Conservation (phyloP, 2,329 filamentous ascomycete genomes). For the Anisogramma anomala region DNA sequence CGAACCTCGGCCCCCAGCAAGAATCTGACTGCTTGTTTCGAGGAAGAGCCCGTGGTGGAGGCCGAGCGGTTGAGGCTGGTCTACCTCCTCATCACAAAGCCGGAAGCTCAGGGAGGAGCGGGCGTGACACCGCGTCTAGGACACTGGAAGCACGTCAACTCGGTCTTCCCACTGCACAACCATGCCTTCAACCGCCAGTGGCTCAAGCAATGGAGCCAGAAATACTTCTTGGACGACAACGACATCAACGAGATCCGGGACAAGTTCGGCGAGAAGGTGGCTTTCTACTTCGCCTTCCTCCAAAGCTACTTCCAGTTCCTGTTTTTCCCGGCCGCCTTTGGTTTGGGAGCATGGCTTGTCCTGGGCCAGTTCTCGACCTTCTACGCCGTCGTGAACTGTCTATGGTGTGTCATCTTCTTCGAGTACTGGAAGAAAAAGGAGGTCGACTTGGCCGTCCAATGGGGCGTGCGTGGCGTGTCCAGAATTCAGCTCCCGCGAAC, state of each 20-base stretch:
- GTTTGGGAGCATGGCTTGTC: conserved; percentile 67
- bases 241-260: conserved; percentile 66
- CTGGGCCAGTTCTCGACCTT: conserved; percentile 72
- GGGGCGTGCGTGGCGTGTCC: conserved; percentile 79
- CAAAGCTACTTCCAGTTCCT: conserved; percentile 84
- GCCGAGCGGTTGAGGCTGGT: conserved; percentile 81
- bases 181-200: conserved; percentile 62
- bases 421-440: conserved; percentile 97
- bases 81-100: conserved; percentile 70
- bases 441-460: conserved; percentile 71
- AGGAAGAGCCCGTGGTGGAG: conserved; percentile 68
- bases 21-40: conserved; percentile 56
- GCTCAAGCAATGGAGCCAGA: conserved; percentile 63
- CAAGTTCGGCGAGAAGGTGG: conserved; percentile 71
- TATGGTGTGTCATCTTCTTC: conserved; percentile 86
- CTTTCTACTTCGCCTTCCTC: conserved; percentile 91
- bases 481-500: conserved; percentile 65
- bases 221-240: conserved; percentile 52
- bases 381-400: conserved; percentile 64
- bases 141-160: conserved; percentile 61
- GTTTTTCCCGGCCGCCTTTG: conserved; percentile 68
- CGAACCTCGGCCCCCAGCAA: conserved; percentile 64
- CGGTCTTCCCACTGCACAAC: conserved; percentile 71
- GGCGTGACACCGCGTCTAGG: conserved; percentile 59
- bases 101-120: conserved; percentile 63